phyloP scores from a whole-genome alignment of 2,329 filamentous ascomycete species.

The Alternaria consortialis region DNA sequence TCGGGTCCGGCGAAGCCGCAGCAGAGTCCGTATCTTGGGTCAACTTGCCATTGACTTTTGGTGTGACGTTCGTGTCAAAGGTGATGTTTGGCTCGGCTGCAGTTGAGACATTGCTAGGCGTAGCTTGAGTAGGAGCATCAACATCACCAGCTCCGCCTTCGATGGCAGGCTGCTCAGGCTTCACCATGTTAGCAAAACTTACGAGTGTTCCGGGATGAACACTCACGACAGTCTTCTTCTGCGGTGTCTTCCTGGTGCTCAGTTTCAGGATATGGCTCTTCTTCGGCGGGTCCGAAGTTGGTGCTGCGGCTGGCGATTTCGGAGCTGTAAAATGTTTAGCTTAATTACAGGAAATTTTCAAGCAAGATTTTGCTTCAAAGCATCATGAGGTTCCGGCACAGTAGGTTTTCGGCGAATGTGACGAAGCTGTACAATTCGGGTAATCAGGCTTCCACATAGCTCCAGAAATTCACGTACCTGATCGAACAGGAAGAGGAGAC shows the following conservation, averaged over 20 bases:
- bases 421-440: neutral
- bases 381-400: constrained; percentile 7
- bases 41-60: constrained; percentile 6
- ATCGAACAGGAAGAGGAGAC: constrained; percentile 35
- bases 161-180: constrained; percentile 32
- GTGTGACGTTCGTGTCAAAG: constrained; percentile 4
- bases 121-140: constrained; percentile 13
- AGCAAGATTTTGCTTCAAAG: neutral
- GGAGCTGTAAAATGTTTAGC: constrained; percentile 23
- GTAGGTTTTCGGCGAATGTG: constrained; percentile 9
- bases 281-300: constrained; percentile 28
- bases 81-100: constrained; percentile 10
- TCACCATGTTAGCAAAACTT: constrained; percentile 13
- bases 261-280: constrained; percentile 34
- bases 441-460: neutral
- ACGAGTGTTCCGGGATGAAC: constrained; percentile 1
- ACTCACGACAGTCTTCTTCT: constrained; percentile 36
- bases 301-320: constrained; percentile 13
- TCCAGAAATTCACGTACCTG: constrained; percentile 34
- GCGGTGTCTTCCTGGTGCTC: constrained; percentile 30
- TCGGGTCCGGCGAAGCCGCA: constrained; percentile 34
- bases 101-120: constrained; percentile 9
- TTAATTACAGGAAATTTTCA: constrained; percentile 3
- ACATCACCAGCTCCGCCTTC: constrained; percentile 16
- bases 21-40: constrained; percentile 15